Conservation (phyloP, 257 asterid species). For the Apocynum venetum region DNA sequence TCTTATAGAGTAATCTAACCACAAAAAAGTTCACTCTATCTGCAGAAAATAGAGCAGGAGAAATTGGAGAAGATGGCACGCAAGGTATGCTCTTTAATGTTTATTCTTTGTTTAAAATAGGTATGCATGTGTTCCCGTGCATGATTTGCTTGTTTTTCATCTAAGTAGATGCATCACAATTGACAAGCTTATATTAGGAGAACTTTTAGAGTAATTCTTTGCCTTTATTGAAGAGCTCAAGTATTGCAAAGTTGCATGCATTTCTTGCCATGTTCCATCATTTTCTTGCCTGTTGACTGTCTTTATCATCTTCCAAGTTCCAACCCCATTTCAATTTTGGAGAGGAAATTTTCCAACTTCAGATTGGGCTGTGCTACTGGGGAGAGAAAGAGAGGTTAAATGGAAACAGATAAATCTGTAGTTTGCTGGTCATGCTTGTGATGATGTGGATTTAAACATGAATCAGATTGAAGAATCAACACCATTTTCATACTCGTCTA, state of each 20-base stretch:
- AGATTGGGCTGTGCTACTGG: background rate
- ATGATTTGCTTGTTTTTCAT: background rate
- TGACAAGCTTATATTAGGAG: background rate
- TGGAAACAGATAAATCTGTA: background rate
- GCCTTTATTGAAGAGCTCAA: background rate
- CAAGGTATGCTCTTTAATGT: constrained; percentile 40
- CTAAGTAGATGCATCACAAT: background rate
- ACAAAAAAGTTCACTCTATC: constrained; percentile 11
- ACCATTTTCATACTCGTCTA: no score
- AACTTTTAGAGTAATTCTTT: background rate
- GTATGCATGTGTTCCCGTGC: background rate
- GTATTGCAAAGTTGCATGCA: background rate
- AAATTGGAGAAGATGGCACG: constrained; percentile 88
- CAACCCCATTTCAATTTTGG: background rate
- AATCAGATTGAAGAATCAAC: background rate
- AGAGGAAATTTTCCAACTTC: background rate
- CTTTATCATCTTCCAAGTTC: background rate
- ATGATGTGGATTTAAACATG: background rate
- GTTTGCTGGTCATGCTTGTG: background rate
- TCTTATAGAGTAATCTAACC: constrained; percentile 10
- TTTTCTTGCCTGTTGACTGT: background rate
- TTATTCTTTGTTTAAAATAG: background rate
- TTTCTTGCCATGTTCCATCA: background rate
- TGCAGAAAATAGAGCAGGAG: constrained; percentile 84
- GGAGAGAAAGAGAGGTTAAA: background rate